Percentiles rank a stretch among this genome's conserved stretches.
These are phyloP conservation scores for Vitis hybrid DNA, from an alignment of 177 flowering plant genomes.

Conservation along the genomic window DNA sequence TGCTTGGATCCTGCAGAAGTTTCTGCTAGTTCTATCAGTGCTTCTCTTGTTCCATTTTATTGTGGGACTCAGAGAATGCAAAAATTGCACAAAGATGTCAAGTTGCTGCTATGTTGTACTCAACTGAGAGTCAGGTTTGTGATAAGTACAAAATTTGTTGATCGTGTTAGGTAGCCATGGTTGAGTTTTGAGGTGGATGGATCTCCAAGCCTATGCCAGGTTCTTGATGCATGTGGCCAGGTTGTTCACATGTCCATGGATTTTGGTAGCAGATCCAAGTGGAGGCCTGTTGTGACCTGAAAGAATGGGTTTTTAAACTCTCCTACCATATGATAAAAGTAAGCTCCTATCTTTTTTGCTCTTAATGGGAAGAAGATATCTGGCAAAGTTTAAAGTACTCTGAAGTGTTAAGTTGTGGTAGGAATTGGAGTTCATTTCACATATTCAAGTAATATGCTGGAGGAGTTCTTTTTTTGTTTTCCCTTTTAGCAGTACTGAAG, in stretches of 20 bases:
- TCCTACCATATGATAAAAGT: conserved; percentile 72
- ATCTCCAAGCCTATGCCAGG: conserved; percentile 49
- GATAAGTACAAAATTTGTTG: conserved; percentile 55
- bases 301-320: conserved; percentile 54
- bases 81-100: conserved; percentile 44
- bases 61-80: conserved; percentile 48
- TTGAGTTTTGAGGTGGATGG: conserved; percentile 71
- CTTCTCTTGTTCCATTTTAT: conserved; percentile 43
- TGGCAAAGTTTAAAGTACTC: no score
- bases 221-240: conserved; percentile 66
- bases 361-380: no score
- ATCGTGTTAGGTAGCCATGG: conserved; percentile 74
- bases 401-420: no score
- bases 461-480: no score
- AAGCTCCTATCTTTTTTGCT: conserved; percentile 25
- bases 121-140: conserved; percentile 73
- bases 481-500: no score
- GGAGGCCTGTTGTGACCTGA: conserved; percentile 70
- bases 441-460: no score
- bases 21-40: conserved; percentile 48
- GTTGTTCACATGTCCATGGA: conserved; percentile 50
- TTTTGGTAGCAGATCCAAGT: conserved; percentile 79
- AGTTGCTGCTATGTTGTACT: conserved; percentile 52
- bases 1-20: conserved; percentile 69
- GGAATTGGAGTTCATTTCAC: no score